Evolutionary conservation across 139 green algal genomes (phyloP), one percentile per base, ranked within the genome.

Genomic region (Chlorella sp.): DNA sequence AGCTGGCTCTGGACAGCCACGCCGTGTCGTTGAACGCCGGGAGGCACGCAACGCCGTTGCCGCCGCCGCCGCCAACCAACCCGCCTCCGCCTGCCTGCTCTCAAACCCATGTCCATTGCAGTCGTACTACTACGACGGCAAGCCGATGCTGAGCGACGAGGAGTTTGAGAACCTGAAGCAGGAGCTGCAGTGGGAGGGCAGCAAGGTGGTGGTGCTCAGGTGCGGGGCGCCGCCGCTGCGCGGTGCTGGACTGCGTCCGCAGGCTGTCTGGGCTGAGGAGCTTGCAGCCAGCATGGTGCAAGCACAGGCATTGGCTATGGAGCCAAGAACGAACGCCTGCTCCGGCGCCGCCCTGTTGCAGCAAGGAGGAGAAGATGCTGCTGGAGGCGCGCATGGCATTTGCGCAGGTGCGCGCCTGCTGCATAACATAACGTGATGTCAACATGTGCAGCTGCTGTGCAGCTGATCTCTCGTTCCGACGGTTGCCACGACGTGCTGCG

Each of bases 161-260:
- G 95, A 98, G 89, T 98, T 97, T 82, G 87, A 94, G n/a, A 87
- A 93, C 28, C 88, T 98, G 58, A 98, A 98, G 89, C 92, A 98
- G 43, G 94, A 98, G 88, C 90, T 98, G n/a, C 80, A 95, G 40
- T 98, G 95, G 95, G 89, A 90, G 46, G 95, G 95, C 84, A 95
- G 89, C 90, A 95, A 95, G 74, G 92, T 98, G 36, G 89, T 88
- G 8, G 80, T 93, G 38, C 80, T 93, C 16, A 90, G 77, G 89
- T 90, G 46, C 28, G n/a, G n/a, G n/a, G 72, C 32, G 7, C 9
- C 9, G 51, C 51, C 8, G 11, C 7, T 60, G 51, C 4, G 51
- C 51, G 8, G n/a, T n/a, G n/a, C n/a, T n/a, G n/a, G n/a, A n/a
- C n/a, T n/a, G n/a, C 17, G 38, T 22, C 20, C 19, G 24, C 69